Percentiles rank a stretch among this genome's conserved stretches.
Conservation (phyloP, 345 rosid genomes). For the Cochlearia excelsa region DNA sequence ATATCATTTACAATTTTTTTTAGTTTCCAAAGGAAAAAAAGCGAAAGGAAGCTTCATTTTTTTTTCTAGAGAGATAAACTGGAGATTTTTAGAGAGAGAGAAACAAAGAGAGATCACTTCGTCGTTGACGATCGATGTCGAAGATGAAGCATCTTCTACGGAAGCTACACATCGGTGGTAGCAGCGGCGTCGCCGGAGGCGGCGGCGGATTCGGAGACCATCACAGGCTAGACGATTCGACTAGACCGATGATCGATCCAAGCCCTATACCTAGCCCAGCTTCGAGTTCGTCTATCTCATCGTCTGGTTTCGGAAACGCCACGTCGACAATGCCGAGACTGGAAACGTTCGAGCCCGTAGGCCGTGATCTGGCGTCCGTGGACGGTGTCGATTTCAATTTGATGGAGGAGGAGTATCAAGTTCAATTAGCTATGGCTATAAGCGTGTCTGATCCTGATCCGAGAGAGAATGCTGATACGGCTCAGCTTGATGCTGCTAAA, state of each 20-base stretch:
- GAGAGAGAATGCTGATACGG: constrained; percentile 68
- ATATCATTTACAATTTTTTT: constrained; percentile 12
- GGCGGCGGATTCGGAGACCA: constrained; percentile 62
- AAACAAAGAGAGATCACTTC: constrained; percentile 37
- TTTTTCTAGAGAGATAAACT: constrained; percentile 26
- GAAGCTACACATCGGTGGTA: constrained; percentile 93
- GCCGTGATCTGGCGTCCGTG: constrained; percentile 42
- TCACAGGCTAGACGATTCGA: constrained; percentile 45
- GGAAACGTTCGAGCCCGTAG: constrained; percentile 48
- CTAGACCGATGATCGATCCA: constrained; percentile 45
- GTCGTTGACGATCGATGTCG: constrained; percentile 84
- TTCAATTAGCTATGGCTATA: constrained; percentile 89
- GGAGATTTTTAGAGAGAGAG: constrained; percentile 31
- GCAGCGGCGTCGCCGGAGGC: constrained; percentile 74
- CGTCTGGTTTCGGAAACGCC: constrained; percentile 42
- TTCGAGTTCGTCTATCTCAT: constrained; percentile 34
- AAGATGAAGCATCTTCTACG: constrained; percentile 88
- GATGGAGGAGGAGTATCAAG: constrained; percentile 92
- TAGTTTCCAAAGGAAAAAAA: background rate
- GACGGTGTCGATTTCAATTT: constrained; percentile 61
- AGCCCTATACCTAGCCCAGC: constrained; percentile 41
- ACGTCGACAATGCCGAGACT: constrained; percentile 44
- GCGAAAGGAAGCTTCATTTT: constrained; percentile 24
- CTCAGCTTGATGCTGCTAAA: constrained; percentile 95
- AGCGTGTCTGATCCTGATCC: constrained; percentile 84